Evolutionary conservation across 352 stramenopile species (phyloP), one percentile per base, ranked within the genome.

Genomic region (Phytophthora palmivora): DNA sequence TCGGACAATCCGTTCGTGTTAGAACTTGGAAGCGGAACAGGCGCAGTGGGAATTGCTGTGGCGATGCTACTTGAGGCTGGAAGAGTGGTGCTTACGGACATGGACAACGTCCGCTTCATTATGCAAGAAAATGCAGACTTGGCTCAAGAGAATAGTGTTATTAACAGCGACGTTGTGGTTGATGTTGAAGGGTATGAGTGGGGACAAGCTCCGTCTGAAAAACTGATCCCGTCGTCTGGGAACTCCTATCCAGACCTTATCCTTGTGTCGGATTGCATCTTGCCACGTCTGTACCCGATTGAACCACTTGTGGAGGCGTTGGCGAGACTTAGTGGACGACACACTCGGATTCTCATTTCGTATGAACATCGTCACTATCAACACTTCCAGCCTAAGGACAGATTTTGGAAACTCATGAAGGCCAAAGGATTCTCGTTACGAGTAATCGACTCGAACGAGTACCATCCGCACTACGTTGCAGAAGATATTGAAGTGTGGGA

Each of bases 201-300:
- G 94, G 94, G 94, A 18, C 60, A 67, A 9, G 34, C 76, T 63
- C 68, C 79, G 21, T 72, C 61, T 4, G 26, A 52, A 26, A 67
- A 28, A 0, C 58, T 93, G 18, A 56, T 90, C 4, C 42, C 64
- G 8, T 12, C 49, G 15, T 38, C 52, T 19, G 44, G 61, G 11
- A 46, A 63, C 0, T 38, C 24, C 4, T 76, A 76, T 21, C 84
- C 84, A 7, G 79, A 92, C 50, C 54, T 98, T 24, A 83, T 99
- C 22, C 72, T 98, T 8, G 89, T 98, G 37, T 97, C 95, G 1
- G 95, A 99, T 69, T 98, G 95, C 71, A 96, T 99, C 22, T 63
- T 99, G 6, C 96, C 96, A n/a, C 89, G 97, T 30, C 70, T 99
- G 24, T 99, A 98, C 74, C 94, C 96, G 0, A 97, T 99, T 47